These are phyloP conservation scores for Cystofilobasidium capitatum DNA, from an alignment of 768 basidiomycete species.

Conservation along the genomic window DNA sequence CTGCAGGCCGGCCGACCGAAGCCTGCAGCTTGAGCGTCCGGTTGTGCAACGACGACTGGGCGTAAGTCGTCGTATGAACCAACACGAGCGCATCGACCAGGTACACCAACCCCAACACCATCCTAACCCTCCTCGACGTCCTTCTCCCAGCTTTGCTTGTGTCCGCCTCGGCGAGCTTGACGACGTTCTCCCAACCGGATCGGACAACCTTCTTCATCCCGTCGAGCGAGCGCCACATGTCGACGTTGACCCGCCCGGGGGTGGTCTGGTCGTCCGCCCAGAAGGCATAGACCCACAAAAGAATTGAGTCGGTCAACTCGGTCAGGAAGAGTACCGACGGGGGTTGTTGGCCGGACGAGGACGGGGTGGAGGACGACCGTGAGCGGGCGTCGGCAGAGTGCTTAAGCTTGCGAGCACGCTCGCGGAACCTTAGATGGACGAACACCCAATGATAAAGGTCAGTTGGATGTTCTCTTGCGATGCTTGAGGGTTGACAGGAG, in stretches of 20 bases:
- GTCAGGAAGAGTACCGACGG: conserved; percentile 17
- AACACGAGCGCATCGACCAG: conserved; percentile 25
- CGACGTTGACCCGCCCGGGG: conserved; percentile 20
- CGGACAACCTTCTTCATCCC: conserved; percentile 26
- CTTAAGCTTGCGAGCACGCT: conserved; percentile 15
- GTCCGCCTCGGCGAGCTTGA: conserved; percentile 19
- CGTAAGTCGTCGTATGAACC: conserved; percentile 21
- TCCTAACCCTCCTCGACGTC: conserved; percentile 6
- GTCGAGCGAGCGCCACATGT: conserved; percentile 24
- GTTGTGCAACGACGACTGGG: conserved; percentile 11
- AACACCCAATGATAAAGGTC: not conserved
- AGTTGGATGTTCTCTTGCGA: not conserved
- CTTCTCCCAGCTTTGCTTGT: conserved; percentile 6
- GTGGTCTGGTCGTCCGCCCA: conserved; percentile 24
- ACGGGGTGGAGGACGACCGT: conserved; percentile 1
- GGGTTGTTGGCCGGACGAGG: conserved; percentile 1
- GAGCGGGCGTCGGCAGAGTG: conserved; percentile 23
- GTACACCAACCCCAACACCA: conserved; percentile 4
- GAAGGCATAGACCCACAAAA: conserved; percentile 28
- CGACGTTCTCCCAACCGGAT: conserved; percentile 18
- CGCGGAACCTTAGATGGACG: conserved; percentile 10
- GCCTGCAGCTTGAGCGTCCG: conserved; percentile 11
- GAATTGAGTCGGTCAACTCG: conserved; percentile 27
- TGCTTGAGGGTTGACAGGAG: not conserved
- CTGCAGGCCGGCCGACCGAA: not conserved